These are phyloP conservation scores for Sporobolomyces phaffii DNA, from an alignment of 768 basidiomycete species.

Conservation along the genomic window DNA sequence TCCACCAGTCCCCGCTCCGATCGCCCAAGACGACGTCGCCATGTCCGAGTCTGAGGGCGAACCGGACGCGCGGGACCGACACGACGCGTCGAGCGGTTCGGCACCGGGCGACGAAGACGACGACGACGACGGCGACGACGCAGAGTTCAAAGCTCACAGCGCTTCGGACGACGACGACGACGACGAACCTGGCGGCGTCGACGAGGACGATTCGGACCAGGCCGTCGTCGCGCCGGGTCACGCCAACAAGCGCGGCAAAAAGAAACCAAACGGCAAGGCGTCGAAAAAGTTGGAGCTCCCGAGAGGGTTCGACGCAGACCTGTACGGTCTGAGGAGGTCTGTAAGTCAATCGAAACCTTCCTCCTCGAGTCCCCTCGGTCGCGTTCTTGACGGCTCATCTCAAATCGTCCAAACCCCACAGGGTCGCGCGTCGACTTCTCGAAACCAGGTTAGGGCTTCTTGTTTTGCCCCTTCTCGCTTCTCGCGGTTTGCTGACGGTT, in stretches of 20 bases:
- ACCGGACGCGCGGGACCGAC: slow-evolving; percentile 1
- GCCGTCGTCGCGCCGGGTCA: slow-evolving; percentile 40
- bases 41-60: slow-evolving; percentile 20
- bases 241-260: slow-evolving; percentile 30
- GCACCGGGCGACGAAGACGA: no score
- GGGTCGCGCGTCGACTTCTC: slow-evolving; percentile 24
- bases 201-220: slow-evolving; percentile 40
- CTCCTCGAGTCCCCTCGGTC: background rate
- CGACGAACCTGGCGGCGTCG: slow-evolving; percentile 6
- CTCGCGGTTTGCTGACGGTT: background rate
- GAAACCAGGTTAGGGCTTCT: slow-evolving; percentile 7
- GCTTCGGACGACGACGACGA: background rate
- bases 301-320: slow-evolving; percentile 32
- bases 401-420: no score
- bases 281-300: slow-evolving; percentile 20
- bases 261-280: slow-evolving; percentile 29
- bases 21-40: background rate
- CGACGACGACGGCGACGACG: no score
- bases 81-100: background rate
- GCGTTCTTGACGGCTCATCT: background rate
- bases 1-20: background rate
- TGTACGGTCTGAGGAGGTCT: slow-evolving; percentile 44
- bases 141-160: slow-evolving; percentile 1
- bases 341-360: slow-evolving; percentile 25
- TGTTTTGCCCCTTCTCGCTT: no score